Evolutionary conservation across 139 green algal species (phyloP).

Genomic region (Ulvella scutata): DNA sequence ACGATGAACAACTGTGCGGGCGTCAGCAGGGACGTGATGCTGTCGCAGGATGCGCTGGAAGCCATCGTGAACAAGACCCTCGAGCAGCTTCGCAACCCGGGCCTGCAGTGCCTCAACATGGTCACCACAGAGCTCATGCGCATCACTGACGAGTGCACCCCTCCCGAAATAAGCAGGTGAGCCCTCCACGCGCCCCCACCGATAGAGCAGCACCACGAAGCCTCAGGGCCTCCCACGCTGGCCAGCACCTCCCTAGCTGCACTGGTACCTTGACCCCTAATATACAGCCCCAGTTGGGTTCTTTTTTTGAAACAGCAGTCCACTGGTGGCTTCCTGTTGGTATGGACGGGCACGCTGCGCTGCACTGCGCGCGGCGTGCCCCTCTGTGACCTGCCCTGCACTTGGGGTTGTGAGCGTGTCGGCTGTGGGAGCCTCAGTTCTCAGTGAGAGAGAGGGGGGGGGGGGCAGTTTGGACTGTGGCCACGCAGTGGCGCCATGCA

Average conservation of each 20-base stretch:
- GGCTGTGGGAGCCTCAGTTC: too few relatives aligned
- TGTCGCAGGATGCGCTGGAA: constrained; percentile 23
- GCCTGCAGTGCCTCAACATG: constrained; percentile 35
- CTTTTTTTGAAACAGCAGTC: too few relatives aligned
- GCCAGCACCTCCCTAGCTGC: neutral
- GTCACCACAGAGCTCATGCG: constrained; percentile 71
- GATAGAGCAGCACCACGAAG: neutral
- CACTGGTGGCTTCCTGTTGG: too few relatives aligned
- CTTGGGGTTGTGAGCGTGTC: too few relatives aligned
- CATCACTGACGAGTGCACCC: constrained; percentile 51
- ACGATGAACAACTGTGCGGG: neutral
- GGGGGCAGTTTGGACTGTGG: too few relatives aligned
- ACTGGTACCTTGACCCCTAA: too few relatives aligned
- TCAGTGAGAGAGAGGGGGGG: too few relatives aligned
- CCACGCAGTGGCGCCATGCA: neutral
- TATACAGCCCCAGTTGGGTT: too few relatives aligned
- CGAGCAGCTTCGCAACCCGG: neutral
- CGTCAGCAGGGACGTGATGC: constrained; percentile 24
- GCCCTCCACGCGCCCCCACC: neutral
- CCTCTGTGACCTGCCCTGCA: too few relatives aligned
- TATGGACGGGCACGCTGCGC: too few relatives aligned
- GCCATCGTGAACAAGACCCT: constrained; percentile 28
- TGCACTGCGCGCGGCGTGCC: too few relatives aligned
- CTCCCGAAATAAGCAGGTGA: constrained; percentile 43
- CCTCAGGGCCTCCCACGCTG: neutral